Conservation (phyloP, 495 filamentous ascomycete species). For the Xylaria intraflava region DNA sequence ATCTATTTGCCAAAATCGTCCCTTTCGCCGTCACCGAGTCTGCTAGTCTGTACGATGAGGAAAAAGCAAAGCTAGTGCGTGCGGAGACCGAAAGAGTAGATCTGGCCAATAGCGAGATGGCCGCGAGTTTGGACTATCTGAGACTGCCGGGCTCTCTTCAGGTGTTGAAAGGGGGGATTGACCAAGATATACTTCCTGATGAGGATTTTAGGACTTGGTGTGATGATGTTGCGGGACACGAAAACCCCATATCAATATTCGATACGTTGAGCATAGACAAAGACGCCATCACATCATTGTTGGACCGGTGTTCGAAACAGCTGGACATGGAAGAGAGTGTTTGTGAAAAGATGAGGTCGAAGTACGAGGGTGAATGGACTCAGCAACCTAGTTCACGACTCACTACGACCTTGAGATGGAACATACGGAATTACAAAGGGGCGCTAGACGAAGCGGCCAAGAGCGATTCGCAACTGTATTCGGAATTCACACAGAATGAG, state of each 20-base stretch:
- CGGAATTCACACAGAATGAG: slow-evolving; percentile 76
- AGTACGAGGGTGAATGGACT: slow-evolving; percentile 93
- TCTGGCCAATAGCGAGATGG: slow-evolving; percentile 89
- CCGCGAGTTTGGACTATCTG: slow-evolving; percentile 87
- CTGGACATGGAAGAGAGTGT: slow-evolving; percentile 95
- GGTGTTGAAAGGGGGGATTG: slow-evolving; percentile 86
- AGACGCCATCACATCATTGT: slow-evolving; percentile 55
- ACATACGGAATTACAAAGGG: slow-evolving; percentile 77
- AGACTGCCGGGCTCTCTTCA: slow-evolving; percentile 84
- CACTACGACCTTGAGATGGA: slow-evolving; percentile 77
- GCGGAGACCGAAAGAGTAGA: slow-evolving; percentile 92
- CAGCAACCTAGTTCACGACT: slow-evolving; percentile 90
- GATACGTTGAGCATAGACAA: slow-evolving; percentile 73
- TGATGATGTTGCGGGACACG: slow-evolving; percentile 78
- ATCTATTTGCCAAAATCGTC: slow-evolving; percentile 95
- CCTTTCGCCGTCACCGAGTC: slow-evolving; percentile 95
- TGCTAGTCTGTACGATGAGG: slow-evolving; percentile 94
- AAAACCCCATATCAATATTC: slow-evolving; percentile 63
- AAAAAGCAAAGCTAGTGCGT: slow-evolving; percentile 91
- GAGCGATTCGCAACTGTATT: slow-evolving; percentile 80
- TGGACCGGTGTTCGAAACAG: slow-evolving; percentile 78
- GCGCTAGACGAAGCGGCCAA: slow-evolving; percentile 83
- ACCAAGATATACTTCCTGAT: slow-evolving; percentile 81
- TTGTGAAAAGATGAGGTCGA: slow-evolving; percentile 98
- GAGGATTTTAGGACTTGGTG: slow-evolving; percentile 92